phyloP scores from a whole-genome alignment of 2,329 filamentous ascomycete species.

The Chaetomium sp. region DNA sequence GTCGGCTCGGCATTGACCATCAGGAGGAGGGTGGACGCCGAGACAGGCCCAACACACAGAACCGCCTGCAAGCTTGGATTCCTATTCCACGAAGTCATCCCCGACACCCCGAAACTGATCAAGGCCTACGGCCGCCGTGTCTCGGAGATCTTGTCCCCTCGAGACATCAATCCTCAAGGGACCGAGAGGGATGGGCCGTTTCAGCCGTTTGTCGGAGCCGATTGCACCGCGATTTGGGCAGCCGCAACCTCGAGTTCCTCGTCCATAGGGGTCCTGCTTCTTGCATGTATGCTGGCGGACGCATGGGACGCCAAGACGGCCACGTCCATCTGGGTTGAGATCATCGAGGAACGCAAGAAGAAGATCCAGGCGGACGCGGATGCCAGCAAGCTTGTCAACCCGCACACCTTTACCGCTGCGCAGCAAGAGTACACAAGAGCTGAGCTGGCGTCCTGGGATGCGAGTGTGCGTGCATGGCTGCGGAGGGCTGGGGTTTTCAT shows the following conservation, averaged over 20 bases:
- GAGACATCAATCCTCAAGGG: neutral
- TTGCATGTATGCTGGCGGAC: conserved; percentile 21
- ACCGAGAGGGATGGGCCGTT: neutral
- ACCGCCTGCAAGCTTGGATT: too few species aligned
- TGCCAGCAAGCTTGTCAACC: neutral
- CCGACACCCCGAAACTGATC: neutral
- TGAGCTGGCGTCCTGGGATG: conserved; percentile 43
- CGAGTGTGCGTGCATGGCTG: conserved; percentile 44
- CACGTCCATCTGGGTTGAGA: conserved; percentile 27
- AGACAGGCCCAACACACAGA: too few species aligned
- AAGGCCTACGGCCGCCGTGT: neutral
- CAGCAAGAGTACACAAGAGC: conserved; percentile 30
- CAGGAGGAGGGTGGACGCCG: too few species aligned
- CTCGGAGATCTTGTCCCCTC: neutral
- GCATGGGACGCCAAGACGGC: conserved; percentile 14
- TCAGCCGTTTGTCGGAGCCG: neutral
- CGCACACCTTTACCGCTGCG: neutral
- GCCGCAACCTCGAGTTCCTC: neutral
- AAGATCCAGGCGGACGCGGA: conserved; percentile 5
- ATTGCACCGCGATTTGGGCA: neutral
- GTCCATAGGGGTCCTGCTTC: neutral
- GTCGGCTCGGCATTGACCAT: too few species aligned
- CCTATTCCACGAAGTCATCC: neutral
- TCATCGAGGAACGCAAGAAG: conserved; percentile 19
- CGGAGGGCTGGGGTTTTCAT: conserved; percentile 38